Evolutionary conservation across 2,329 filamentous ascomycete genomes (phyloP).

Genomic region (Cercospora sp.): DNA sequence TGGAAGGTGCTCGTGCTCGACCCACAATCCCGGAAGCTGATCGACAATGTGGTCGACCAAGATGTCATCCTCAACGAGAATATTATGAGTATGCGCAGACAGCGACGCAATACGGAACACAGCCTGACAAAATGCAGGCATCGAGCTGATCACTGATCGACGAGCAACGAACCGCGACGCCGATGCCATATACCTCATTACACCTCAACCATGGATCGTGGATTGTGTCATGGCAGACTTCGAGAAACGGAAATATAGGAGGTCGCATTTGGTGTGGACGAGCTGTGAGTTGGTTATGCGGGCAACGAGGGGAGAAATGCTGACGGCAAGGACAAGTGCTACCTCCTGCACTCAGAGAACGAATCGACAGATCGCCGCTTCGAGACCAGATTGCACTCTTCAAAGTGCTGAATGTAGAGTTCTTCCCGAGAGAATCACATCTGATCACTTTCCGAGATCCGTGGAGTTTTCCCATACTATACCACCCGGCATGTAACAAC

Average conservation of each 20-base stretch:
- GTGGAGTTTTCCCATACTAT: constrained; percentile 91
- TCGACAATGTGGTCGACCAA: constrained; percentile 88
- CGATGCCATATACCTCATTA: constrained; percentile 91
- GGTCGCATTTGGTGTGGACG: constrained; percentile 82
- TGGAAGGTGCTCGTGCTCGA: constrained; percentile 98
- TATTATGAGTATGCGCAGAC: constrained; percentile 72
- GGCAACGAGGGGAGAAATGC: not conserved
- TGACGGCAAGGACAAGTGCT: constrained; percentile 54
- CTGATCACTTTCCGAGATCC: constrained; percentile 90
- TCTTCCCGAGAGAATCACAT: constrained; percentile 85
- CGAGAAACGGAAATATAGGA: constrained; percentile 77
- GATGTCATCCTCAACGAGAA: constrained; percentile 97
- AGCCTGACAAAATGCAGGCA: constrained; percentile 61
- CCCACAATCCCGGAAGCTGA: constrained; percentile 75
- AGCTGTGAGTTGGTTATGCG: constrained; percentile 51
- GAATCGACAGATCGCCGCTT: constrained; percentile 70
- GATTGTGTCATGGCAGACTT: constrained; percentile 94
- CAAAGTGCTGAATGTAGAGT: constrained; percentile 82
- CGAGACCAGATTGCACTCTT: constrained; percentile 77
- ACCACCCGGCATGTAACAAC: constrained; percentile 84
- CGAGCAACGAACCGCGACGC: constrained; percentile 81
- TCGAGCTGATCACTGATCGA: constrained; percentile 88
- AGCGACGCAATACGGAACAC: not conserved
- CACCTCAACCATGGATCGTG: constrained; percentile 81
- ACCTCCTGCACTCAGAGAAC: constrained; percentile 67